Conservation (phyloP, 345 rosid species). For the Eucalyptus sideroxylon region DNA sequence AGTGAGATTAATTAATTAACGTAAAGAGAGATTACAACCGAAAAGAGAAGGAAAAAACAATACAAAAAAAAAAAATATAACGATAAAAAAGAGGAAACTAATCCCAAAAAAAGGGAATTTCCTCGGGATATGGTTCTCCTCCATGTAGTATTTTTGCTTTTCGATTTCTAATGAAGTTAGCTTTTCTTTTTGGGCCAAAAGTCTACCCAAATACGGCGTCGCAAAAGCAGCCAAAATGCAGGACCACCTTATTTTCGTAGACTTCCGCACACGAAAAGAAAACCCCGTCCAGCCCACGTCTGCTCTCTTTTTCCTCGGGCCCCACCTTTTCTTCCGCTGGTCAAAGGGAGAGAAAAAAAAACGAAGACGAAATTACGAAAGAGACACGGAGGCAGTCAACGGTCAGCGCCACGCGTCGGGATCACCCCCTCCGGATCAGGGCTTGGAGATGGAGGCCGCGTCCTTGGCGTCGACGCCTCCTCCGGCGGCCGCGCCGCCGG, state of each 20-base stretch:
- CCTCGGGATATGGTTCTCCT: neutral
- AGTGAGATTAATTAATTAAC: neutral
- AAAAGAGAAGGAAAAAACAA: neutral
- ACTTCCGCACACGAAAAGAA: conserved; percentile 1
- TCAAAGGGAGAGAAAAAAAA: neutral
- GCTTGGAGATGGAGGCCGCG: conserved; percentile 55
- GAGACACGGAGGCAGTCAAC: neutral
- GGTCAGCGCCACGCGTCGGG: neutral
- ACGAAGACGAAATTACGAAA: neutral
- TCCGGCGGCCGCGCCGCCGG: conserved; percentile 13
- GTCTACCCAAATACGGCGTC: conserved; percentile 5
- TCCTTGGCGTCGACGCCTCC: conserved; percentile 43
- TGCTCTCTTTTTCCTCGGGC: neutral
- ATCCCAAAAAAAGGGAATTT: neutral
- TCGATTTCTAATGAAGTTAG: neutral
- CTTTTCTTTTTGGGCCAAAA: conserved; percentile 7
- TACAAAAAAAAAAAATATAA: too few relatives aligned
- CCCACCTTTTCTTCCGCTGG: neutral
- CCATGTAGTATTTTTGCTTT: neutral
- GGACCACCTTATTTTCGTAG: conserved; percentile 20
- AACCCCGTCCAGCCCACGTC: neutral
- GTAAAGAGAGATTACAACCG: neutral
- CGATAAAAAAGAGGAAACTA: neutral
- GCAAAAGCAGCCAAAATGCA: neutral
- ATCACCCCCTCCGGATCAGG: conserved; percentile 13